Evolutionary conservation across 2,329 filamentous ascomycete genomes (phyloP).

Genomic region (Xylaria digitata): DNA sequence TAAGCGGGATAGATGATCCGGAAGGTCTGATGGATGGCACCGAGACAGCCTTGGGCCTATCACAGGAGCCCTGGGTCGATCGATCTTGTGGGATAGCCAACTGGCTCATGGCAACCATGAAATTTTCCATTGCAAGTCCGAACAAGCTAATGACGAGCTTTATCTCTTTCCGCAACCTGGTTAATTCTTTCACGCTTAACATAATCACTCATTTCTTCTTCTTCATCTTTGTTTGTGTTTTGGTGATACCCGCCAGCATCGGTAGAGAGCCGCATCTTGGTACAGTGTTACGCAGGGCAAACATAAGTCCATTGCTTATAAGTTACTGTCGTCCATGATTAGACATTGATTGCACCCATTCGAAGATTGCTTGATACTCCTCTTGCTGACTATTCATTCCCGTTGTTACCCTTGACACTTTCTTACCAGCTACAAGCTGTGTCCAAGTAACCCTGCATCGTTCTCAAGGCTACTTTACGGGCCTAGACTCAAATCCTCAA

Average conservation of each 20-base stretch:
- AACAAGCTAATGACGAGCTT: constrained; percentile 19
- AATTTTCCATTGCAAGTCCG: constrained; percentile 21
- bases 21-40: constrained; percentile 20
- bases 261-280: constrained; percentile 24
- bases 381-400: constrained; percentile 24
- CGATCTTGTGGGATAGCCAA: constrained; percentile 19
- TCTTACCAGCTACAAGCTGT: not conserved
- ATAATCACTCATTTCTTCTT: constrained; percentile 13
- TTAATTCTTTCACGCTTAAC: not conserved
- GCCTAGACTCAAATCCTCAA: constrained; percentile 26
- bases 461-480: constrained; percentile 4
- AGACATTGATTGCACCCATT: constrained; percentile 14
- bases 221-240: constrained; percentile 25
- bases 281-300: constrained; percentile 22
- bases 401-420: constrained; percentile 19
- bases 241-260: constrained; percentile 32
- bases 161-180: constrained; percentile 19
- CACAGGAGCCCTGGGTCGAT: constrained; percentile 22
- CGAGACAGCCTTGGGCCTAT: constrained; percentile 28
- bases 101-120: constrained; percentile 16
- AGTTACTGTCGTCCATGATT: constrained; percentile 15
- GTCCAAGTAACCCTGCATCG: constrained; percentile 10
- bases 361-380: constrained; percentile 17
- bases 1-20: not conserved
- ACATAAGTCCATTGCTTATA: constrained; percentile 22